These are phyloP conservation scores for Trametes cingulata DNA, from an alignment of 768 basidiomycete genomes.

Conservation along the genomic window DNA sequence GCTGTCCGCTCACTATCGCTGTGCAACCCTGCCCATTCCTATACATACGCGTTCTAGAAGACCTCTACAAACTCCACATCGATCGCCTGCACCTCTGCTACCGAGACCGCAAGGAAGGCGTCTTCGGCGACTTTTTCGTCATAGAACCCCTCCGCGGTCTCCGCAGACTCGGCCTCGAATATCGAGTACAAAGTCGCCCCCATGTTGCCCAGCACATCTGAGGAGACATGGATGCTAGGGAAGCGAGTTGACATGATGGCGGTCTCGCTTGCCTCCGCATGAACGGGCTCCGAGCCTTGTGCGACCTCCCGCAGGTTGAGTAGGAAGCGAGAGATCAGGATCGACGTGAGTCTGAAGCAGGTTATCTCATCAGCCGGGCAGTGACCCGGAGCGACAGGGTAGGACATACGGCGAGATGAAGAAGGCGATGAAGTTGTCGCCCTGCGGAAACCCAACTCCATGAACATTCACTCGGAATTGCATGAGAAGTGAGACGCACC, in stretches of 20 bases:
- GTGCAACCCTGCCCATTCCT: no score
- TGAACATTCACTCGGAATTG: not conserved
- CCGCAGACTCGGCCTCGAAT: not conserved
- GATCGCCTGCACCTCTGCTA: not conserved
- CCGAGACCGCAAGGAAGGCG: not conserved
- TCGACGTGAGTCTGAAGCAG: slow-evolving; percentile 20
- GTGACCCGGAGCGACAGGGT: no score
- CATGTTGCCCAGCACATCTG: slow-evolving; percentile 2
- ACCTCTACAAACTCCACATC: not conserved
- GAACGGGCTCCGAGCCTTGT: not conserved
- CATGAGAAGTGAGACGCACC: not conserved
- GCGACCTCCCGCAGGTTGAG: slow-evolving; percentile 17
- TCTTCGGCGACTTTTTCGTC: not conserved
- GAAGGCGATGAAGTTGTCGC: slow-evolving; percentile 21
- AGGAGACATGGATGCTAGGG: not conserved
- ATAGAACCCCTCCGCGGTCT: not conserved
- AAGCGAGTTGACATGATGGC: slow-evolving; percentile 4
- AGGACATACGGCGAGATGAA: slow-evolving; percentile 20
- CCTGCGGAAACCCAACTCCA: not conserved
- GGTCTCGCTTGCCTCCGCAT: not conserved
- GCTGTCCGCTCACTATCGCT: no score
- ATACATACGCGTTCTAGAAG: not conserved
- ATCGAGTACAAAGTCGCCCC: slow-evolving; percentile 1
- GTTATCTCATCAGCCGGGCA: no score
- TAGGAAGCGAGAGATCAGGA: slow-evolving; percentile 24